Evolutionary conservation across 169 alveolate species (phyloP).

Genomic region (Theileria parva): DNA sequence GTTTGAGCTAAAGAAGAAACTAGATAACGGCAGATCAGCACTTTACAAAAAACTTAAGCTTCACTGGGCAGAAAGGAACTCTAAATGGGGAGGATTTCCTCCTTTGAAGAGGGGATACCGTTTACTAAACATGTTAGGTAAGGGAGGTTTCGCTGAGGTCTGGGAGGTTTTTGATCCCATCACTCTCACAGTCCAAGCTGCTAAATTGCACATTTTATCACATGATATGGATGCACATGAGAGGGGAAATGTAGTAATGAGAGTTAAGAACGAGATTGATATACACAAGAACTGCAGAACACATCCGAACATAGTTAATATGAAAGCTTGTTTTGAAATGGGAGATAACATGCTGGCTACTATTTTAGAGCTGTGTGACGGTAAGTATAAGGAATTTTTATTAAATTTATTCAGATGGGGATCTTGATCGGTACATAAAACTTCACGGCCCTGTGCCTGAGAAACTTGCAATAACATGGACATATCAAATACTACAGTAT

Average conservation of each 20-base stretch:
- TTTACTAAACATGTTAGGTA: slow-evolving; percentile 85
- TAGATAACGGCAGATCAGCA: slow-evolving; percentile 74
- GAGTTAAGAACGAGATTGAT: slow-evolving; percentile 86
- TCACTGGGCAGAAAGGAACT: slow-evolving; percentile 74
- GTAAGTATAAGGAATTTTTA: slow-evolving; percentile 6
- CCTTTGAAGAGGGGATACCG: slow-evolving; percentile 77
- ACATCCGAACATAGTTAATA: slow-evolving; percentile 85
- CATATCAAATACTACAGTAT: slow-evolving; percentile 82
- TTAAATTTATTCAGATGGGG: slow-evolving; percentile 78
- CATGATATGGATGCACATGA: slow-evolving; percentile 83
- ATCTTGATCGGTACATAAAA: slow-evolving; percentile 84
- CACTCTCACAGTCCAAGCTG: slow-evolving; percentile 85
- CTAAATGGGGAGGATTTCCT: slow-evolving; percentile 76
- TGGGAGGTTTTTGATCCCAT: slow-evolving; percentile 90
- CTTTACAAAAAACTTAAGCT: slow-evolving; percentile 73
- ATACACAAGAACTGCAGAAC: slow-evolving; percentile 83
- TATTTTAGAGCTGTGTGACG: slow-evolving; percentile 82
- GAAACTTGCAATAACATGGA: slow-evolving; percentile 84
- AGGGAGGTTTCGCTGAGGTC: slow-evolving; percentile 91
- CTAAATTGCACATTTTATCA: slow-evolving; percentile 84
- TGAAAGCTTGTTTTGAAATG: slow-evolving; percentile 88
- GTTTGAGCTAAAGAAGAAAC: slow-evolving; percentile 66
- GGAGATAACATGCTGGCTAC: slow-evolving; percentile 83
- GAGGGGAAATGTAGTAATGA: slow-evolving; percentile 81
- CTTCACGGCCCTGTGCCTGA: slow-evolving; percentile 85